These are phyloP conservation scores for Coemansia sp. DNA, from an alignment of 192 early-diverging fungal species.

Conservation along the genomic window DNA sequence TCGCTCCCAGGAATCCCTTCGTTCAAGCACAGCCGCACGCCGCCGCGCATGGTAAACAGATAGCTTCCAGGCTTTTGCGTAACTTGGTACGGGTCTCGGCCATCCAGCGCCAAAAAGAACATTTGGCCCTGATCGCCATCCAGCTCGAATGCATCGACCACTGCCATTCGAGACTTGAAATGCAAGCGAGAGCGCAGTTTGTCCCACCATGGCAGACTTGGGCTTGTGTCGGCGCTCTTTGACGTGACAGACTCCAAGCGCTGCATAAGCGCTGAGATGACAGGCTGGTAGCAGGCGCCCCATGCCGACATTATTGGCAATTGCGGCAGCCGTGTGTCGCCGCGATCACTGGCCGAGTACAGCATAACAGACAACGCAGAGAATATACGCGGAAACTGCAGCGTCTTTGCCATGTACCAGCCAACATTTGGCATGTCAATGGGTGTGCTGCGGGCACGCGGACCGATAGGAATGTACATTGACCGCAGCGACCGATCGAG, in stretches of 20 bases:
- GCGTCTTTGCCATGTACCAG: conserved; percentile 48
- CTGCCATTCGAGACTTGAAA: conserved; percentile 44
- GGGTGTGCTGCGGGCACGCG: conserved; percentile 29
- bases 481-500: conserved; percentile 43
- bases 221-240: conserved; percentile 53
- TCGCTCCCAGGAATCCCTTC: conserved; percentile 47
- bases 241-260: conserved; percentile 49
- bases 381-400: conserved; percentile 54
- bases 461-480: conserved; percentile 45
- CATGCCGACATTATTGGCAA: conserved; percentile 53
- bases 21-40: conserved; percentile 50
- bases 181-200: conserved; percentile 53
- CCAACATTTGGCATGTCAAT: conserved; percentile 28
- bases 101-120: conserved; percentile 52
- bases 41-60: conserved; percentile 54
- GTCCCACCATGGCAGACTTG: conserved; percentile 57
- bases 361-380: conserved; percentile 41
- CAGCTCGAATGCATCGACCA: conserved; percentile 24
- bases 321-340: conserved; percentile 20
- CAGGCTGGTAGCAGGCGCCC: conserved; percentile 54
- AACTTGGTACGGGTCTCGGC: conserved; percentile 51
- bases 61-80: conserved; percentile 49
- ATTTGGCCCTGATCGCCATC: conserved; percentile 39
- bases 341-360: conserved; percentile 20
- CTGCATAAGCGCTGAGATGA: conserved; percentile 55